Evolutionary conservation across 768 basidiomycete genomes (phyloP), one percentile per base, ranked within the genome.

Genomic region (Tephrocybe sp.): DNA sequence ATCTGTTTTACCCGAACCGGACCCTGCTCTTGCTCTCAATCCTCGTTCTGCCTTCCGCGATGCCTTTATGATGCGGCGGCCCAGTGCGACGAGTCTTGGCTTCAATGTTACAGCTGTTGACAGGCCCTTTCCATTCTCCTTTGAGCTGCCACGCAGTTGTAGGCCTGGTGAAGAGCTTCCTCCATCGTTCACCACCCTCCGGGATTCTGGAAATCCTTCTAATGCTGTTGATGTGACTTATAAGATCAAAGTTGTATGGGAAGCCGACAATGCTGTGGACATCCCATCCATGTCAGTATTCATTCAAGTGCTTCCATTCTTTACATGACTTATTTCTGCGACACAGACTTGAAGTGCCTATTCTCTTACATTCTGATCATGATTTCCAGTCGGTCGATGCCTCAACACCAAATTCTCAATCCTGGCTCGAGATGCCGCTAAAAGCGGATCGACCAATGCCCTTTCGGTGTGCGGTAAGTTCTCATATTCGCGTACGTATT

Each of bases 381-480:
- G 84, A 82, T 55, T 83, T 83, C 54, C 78, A 80, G 46, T 83
- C 82, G 2, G 57, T 74, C 17, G 83, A 85, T 58, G 78, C 76
- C 30, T 62, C 68, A 2, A 49, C 65, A 11, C 61, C 68, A 35
- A 65, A 73, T 45, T 69, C 74, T 3, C 73, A 76, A 35, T 77
- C 79, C 0, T 89, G 87, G 87, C 59, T 87, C 17, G 87, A 89
- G 63, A 78, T 85, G 65, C 81, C 84, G 32, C 65, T 89, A 36
- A 76, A 73, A 49, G 69, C 81, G 1, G 85, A 87, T 59, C 77
- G 85, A 20, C 73, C 75, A 0, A 74, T 87, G 19, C 80, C 85
- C 3, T 82, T 85, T 62, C 76, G 73, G 33, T 86, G 84, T 63
- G 85, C 82, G 19, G 87, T 88, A 57, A 63, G 85, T 73, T 5